Evolutionary conservation across 2,329 filamentous ascomycete genomes (phyloP).

Genomic region (Trichoderma guizhouense): DNA sequence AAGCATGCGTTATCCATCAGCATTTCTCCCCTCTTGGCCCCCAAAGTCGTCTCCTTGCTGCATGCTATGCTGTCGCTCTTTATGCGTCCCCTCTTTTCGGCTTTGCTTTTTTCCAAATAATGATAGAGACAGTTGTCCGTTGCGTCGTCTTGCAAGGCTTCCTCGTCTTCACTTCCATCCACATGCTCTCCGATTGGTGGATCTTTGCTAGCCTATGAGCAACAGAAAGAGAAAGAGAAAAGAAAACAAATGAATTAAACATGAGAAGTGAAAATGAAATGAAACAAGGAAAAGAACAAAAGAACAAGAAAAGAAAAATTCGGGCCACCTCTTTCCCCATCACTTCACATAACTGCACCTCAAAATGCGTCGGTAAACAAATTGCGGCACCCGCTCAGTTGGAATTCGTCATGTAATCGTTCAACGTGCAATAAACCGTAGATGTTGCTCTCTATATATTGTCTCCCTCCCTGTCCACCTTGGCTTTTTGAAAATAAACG

Average conservation of each 20-base stretch:
- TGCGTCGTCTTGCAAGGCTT: neutral
- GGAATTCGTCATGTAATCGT: slow-evolving; percentile 11
- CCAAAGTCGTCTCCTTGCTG: neutral
- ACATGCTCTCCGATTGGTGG: neutral
- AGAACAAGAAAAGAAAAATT: neutral
- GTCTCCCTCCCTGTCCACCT: neutral
- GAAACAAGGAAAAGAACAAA: neutral
- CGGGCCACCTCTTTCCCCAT: neutral
- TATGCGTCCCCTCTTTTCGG: neutral
- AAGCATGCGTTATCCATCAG: slow-evolving; percentile 3
- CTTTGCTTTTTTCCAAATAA: neutral
- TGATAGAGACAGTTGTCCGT: neutral
- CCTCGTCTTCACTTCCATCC: neutral
- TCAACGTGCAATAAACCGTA: slow-evolving; percentile 16
- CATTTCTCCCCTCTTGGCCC: neutral
- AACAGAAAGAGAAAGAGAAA: neutral
- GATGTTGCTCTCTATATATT: slow-evolving; percentile 15
- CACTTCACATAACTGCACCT: neutral
- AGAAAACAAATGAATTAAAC: neutral
- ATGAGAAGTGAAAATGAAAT: neutral
- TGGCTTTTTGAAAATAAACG: neutral
- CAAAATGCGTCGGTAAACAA: neutral
- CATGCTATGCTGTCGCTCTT: neutral
- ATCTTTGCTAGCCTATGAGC: neutral
- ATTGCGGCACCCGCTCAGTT: neutral